A percentile compares a stretch with the other conserved stretches of the same genome.
Evolutionary conservation across 129 eudicot genomes (phyloP).

Genomic region (Apium graveolens): DNA sequence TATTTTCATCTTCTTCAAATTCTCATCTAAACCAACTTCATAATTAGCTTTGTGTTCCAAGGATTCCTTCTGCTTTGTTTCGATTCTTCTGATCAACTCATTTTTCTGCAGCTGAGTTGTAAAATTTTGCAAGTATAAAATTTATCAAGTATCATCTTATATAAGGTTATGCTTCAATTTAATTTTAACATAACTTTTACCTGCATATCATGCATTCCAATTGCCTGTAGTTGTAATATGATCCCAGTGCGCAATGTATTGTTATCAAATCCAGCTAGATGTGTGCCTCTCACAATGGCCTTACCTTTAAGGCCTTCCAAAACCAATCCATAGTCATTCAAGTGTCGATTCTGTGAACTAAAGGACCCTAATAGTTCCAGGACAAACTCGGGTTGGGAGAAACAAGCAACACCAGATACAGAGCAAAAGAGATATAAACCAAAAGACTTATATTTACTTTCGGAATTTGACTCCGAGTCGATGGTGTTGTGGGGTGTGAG

Average conservation of each 20-base stretch:
- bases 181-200: constrained; percentile 3
- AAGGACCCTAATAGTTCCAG: constrained; percentile 22
- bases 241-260: constrained; percentile 28
- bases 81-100: constrained; percentile 6
- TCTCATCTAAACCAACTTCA: constrained; percentile 13
- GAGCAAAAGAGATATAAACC: constrained; percentile 39
- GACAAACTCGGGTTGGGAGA: constrained; percentile 32
- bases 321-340: constrained; percentile 18
- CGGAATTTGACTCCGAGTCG: not conserved
- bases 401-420: constrained; percentile 30
- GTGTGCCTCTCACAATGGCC: constrained; percentile 23
- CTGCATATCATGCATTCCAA: constrained; percentile 14
- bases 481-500: constrained; percentile 2
- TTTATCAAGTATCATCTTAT: not conserved
- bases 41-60: not conserved
- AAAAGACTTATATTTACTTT: constrained; percentile 26
- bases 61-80: not conserved
- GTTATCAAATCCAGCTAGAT: not conserved
- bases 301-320: constrained; percentile 20
- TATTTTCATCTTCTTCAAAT: constrained; percentile 34
- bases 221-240: constrained; percentile 23
- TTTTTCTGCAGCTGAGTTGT: not conserved
- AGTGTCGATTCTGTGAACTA: not conserved
- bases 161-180: not conserved
- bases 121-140: not conserved